Evolutionary conservation across 441 rosid species (phyloP), one percentile per base, ranked within the genome.

Genomic region (Populus trichocarpa): DNA sequence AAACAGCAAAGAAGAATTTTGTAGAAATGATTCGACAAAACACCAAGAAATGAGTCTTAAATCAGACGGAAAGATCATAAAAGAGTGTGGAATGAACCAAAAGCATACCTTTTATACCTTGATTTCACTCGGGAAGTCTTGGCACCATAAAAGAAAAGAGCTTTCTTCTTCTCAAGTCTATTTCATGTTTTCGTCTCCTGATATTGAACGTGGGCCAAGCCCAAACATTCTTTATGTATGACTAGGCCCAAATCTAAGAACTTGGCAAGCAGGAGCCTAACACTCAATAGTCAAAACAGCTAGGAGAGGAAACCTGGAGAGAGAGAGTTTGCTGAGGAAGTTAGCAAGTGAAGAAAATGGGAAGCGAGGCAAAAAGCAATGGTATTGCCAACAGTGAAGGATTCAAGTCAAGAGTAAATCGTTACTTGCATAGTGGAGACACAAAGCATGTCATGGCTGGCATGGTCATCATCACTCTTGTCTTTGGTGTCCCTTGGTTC

Each of bases 401-500:
- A 6, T 91, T 91, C 78, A 82, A 81, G 84, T 84, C 90, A 28
- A 90, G 79, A 75, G 75, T 94, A 86, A 90, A 87, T 40, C 87
- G 85, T 73, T 80, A 35, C 81, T 72, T 91, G 8, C 91, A 92
- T 83, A 94, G 96, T 74, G 98, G 97, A 22, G 95, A 92, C 8
- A 94, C 90, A 88, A 94, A 88, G 86, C 95, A 91, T 71, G 98
- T 92, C 12, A n/a, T 92, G 42, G 94, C 86, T 67, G 95, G 96
- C 65, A 88, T 94, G 66, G 89, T 84, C 33, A 80, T 90, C 20
- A 65, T 89, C 78, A 32, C 85, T 66, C 74, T 89, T 36, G 38
- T 85, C 80, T 89, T 90, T 78, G 90, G 85, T 14, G 80, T 86
- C 57, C 97, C 97, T 25, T 91, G 95, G 32, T 30, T 30, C 32